phyloP scores from a whole-genome alignment of 2,329 filamentous ascomycete species.

The Botryotinia narcissicola region DNA sequence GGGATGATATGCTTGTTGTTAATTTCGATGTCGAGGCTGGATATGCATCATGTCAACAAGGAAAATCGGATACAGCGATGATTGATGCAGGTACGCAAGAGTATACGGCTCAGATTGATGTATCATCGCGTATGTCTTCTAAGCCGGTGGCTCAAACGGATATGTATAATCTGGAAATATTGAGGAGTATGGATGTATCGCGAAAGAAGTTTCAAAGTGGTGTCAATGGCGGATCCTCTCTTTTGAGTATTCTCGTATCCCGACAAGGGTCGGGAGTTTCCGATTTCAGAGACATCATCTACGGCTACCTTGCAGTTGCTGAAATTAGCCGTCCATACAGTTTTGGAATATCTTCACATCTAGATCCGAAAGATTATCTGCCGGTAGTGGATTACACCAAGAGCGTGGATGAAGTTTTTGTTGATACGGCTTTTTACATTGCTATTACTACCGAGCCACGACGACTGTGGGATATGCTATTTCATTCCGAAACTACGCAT shows the following conservation, averaged over 20 bases:
- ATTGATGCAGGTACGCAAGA: not conserved
- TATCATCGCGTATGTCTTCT: not conserved
- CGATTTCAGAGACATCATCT: not conserved
- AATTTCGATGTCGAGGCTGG: not conserved
- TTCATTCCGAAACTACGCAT: not conserved
- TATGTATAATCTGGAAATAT: not conserved
- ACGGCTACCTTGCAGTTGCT: not conserved
- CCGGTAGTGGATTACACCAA: conserved; percentile 1
- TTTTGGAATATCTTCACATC: not conserved
- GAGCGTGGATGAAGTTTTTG: not conserved
- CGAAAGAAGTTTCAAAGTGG: not conserved
- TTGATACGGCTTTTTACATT: not conserved
- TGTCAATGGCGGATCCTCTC: not conserved
- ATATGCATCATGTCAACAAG: not conserved
- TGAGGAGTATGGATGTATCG: not conserved
- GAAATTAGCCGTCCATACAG: not conserved
- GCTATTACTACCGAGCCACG: not conserved
- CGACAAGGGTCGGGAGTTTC: not conserved
- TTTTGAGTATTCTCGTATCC: not conserved
- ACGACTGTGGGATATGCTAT: not conserved
- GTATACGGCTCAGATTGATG: not conserved
- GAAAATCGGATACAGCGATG: not conserved
- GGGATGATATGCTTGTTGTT: not conserved
- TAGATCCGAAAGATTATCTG: not conserved
- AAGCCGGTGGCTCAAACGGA: not conserved